Evolutionary conservation across 768 basidiomycete genomes (phyloP), one percentile per base, ranked within the genome.

Genomic region (Suillus plorans): DNA sequence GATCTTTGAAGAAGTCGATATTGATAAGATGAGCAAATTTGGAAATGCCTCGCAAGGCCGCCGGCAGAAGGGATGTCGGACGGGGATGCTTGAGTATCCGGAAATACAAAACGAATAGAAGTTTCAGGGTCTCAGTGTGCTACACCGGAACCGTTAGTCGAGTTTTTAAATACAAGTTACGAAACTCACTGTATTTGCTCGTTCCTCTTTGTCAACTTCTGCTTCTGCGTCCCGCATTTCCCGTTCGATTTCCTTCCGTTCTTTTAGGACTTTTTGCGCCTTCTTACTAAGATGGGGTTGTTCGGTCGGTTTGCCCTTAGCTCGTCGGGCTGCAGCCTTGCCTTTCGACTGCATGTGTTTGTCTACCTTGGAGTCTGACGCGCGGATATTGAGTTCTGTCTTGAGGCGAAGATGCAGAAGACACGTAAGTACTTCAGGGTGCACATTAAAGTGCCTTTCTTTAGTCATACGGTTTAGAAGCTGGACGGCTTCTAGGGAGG

Each of bases 71-170:
- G 20, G 88, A 86, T 2, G 91, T 91, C 39, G 90, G 88, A 28
- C 80, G 82, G 13, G 92, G 88, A 74, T 87, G 89, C 79, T 99
- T 99, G 69, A 99, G 82, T 70, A 99, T 91, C 67, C 91, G 89
- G 79, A 99, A 99, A 80, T 99, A 99, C 56, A 99, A 82, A 20
- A 95, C 94, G 76, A 99, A 99, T 56, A 99, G 84, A 68, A 98
- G 88, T 76, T 99, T 99, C 69, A 99, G 84, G 60, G 97, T 98
- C 81, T 99, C 97, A 22, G 96, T 99, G 83, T 97, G 96, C 95
- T 97, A 71, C 60, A 63, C 63, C 70, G 65, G 65, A 68, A 70
- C 64, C 28, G 71, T 74, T 63, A 68, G 66, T 64, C 31, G 62
- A 18, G 14, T 34, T 16, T 16, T 45, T 67, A 22, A 39, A 68